Conservation (phyloP, 23 red algal species). For the Agarophyton chilense region DNA sequence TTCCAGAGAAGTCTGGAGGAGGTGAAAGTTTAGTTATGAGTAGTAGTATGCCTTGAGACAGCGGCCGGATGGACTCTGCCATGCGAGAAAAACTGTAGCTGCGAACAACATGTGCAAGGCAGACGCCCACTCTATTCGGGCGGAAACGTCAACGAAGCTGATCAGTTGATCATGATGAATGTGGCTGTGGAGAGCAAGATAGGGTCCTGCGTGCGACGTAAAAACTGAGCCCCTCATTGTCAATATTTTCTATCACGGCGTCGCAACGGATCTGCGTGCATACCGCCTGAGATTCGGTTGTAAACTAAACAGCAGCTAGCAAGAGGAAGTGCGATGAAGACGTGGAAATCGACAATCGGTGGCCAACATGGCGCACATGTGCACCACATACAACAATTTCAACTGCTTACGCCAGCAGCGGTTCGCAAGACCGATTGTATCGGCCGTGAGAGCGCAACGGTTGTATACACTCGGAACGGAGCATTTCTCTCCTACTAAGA, state of each 20-base stretch:
- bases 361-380: neutral
- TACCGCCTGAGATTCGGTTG: no score
- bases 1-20: neutral
- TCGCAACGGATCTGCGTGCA: no score
- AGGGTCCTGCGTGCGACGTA: no score
- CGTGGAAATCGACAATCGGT: neutral
- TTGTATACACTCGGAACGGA: no score
- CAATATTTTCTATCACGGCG: no score
- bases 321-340: neutral
- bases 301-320: neutral
- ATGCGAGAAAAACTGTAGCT: slow-evolving; percentile 33
- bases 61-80: neutral
- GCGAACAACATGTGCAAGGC: neutral
- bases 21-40: neutral
- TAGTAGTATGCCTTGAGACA: neutral
- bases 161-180: no score
- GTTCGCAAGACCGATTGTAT: neutral
- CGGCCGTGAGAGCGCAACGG: neutral
- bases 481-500: no score
- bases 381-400: neutral
- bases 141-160: neutral
- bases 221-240: no score
- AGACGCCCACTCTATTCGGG: neutral
- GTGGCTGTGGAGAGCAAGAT: no score
- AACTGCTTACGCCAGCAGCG: neutral